Conservation (phyloP, 768 basidiomycete species). For the Mycena epipterygia region DNA sequence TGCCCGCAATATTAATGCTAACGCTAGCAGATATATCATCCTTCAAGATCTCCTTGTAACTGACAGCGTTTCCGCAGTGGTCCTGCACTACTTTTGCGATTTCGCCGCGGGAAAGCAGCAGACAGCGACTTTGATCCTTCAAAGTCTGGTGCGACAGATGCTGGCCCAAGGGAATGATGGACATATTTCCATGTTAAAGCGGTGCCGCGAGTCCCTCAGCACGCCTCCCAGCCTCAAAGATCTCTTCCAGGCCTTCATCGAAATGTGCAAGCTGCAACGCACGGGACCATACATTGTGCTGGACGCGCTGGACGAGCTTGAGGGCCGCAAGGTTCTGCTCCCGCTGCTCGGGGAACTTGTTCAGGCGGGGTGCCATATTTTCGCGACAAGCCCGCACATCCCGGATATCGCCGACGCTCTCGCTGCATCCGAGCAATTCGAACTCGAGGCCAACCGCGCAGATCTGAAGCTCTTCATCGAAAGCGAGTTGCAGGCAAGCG, state of each 20-base stretch:
- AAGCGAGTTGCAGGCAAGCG: constrained; percentile 23
- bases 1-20: not conserved
- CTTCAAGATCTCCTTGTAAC: constrained; percentile 20
- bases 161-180: constrained; percentile 4
- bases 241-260: constrained; percentile 10
- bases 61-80: not conserved
- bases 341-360: constrained; percentile 25
- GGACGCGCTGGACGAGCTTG: constrained; percentile 29
- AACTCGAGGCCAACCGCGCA: constrained; percentile 21
- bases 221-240: constrained; percentile 22
- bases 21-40: constrained; percentile 19
- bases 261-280: constrained; percentile 17
- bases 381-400: constrained; percentile 26
- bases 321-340: constrained; percentile 20
- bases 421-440: constrained; percentile 1
- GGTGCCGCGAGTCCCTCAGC: constrained; percentile 21
- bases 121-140: constrained; percentile 8
- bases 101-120: constrained; percentile 27
- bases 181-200: constrained; percentile 25
- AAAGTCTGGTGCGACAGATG: constrained; percentile 23
- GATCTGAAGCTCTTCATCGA: constrained; percentile 26
- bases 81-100: constrained; percentile 31
- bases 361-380: constrained; percentile 11
- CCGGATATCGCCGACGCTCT: constrained; percentile 26
- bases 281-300: constrained; percentile 12